A percentile compares a stretch with the other conserved stretches of the same genome.
Conservation (phyloP, 2,329 filamentous ascomycete genomes). For the Verticillium longisporum region DNA sequence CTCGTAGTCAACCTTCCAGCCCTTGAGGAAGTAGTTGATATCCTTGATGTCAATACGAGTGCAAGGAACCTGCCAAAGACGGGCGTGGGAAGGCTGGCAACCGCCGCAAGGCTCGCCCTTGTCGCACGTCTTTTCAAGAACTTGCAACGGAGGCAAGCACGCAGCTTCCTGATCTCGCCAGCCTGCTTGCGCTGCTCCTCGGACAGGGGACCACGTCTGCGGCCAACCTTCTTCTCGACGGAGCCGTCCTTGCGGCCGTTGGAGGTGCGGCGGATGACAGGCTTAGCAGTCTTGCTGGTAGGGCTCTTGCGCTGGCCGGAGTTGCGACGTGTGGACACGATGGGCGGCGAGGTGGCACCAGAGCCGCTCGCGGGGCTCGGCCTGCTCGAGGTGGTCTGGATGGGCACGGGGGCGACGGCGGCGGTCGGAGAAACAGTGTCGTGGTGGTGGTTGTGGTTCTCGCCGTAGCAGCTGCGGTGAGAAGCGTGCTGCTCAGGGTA, state of each 20-base stretch:
- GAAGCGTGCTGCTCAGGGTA: slow-evolving; percentile 51
- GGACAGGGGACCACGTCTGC: slow-evolving; percentile 80
- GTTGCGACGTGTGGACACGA: slow-evolving; percentile 60
- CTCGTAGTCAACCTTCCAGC: slow-evolving; percentile 97
- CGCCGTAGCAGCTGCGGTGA: slow-evolving; percentile 57
- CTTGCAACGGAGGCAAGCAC: slow-evolving; percentile 92
- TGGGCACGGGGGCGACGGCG: slow-evolving; percentile 61
- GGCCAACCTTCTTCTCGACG: slow-evolving; percentile 85
- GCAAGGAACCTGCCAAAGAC: slow-evolving; percentile 95
- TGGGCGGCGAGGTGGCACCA: slow-evolving; percentile 52
- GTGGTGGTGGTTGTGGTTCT: slow-evolving; percentile 37
- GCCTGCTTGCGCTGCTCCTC: slow-evolving; percentile 95
- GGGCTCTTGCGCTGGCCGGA: slow-evolving; percentile 70
- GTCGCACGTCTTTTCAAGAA: slow-evolving; percentile 99
- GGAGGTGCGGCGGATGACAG: slow-evolving; percentile 72
- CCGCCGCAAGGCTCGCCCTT: slow-evolving; percentile 94
- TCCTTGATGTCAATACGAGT: slow-evolving; percentile 98
- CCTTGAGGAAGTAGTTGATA: slow-evolving; percentile 97
- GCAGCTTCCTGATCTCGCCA: slow-evolving; percentile 90
- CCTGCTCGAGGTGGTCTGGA: slow-evolving; percentile 56
- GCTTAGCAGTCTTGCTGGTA: slow-evolving; percentile 74
- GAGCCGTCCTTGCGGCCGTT: slow-evolving; percentile 72
- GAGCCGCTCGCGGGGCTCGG: slow-evolving; percentile 55
- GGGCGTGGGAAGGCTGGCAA: slow-evolving; percentile 90
- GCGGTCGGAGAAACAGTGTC: slow-evolving; percentile 60